Evolutionary conservation across 805 yeast genomes (phyloP).

Genomic region (Myxozyma mucilagina): DNA sequence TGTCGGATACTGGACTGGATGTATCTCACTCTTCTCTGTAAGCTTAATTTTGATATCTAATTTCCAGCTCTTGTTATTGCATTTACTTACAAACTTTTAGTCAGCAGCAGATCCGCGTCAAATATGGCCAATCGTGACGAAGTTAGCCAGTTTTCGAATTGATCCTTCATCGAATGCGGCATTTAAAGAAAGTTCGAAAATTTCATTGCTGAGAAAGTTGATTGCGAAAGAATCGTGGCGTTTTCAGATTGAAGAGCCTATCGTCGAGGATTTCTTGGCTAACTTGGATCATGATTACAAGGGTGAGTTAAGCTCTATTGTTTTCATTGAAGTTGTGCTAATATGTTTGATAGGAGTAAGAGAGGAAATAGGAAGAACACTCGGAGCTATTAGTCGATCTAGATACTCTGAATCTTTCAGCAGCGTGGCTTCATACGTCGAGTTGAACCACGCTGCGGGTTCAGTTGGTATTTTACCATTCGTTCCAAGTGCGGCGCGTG

Average conservation of each 20-base stretch:
- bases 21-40: conserved; percentile 60
- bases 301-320: not conserved
- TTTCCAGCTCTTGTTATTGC: not conserved
- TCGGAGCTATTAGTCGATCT: conserved; percentile 50
- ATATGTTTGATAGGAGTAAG: conserved; percentile 66
- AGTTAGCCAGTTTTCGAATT: conserved; percentile 50
- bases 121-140: conserved; percentile 51
- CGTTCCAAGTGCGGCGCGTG: conserved; percentile 41
- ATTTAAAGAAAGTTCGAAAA: conserved; percentile 60
- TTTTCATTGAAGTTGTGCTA: not conserved
- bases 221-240: conserved; percentile 57
- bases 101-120: conserved; percentile 50
- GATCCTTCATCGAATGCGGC: conserved; percentile 60
- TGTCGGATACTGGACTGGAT: conserved; percentile 68
- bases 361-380: conserved; percentile 60
- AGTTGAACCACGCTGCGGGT: conserved; percentile 41
- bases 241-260: conserved; percentile 44
- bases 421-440: conserved; percentile 46
- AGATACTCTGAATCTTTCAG: conserved; percentile 48
- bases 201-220: conserved; percentile 55
- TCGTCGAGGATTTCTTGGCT: conserved; percentile 47
- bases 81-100: conserved; percentile 41
- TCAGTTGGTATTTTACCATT: conserved; percentile 43
- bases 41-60: conserved; percentile 27
- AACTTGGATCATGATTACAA: conserved; percentile 56